phyloP scores from a whole-genome alignment of 192 early-diverging fungal genomes.

The Rhizophagus clarus region DNA sequence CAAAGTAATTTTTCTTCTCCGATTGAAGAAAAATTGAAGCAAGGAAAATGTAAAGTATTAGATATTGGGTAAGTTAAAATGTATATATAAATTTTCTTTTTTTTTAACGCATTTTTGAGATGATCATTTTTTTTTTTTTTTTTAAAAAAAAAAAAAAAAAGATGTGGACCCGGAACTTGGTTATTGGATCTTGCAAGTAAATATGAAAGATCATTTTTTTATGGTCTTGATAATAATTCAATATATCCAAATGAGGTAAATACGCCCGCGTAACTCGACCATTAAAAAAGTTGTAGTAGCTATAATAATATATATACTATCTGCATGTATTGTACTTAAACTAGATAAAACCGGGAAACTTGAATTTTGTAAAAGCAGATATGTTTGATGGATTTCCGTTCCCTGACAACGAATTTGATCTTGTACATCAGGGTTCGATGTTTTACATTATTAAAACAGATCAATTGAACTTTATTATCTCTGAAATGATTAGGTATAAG shows the following conservation, averaged over 20 bases:
- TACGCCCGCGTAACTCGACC: too few relatives aligned
- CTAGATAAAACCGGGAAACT: neutral
- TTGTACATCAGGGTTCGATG: too few relatives aligned
- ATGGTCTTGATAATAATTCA: too few relatives aligned
- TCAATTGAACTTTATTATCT: too few relatives aligned
- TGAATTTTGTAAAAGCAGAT: neutral
- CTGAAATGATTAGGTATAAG: too few relatives aligned
- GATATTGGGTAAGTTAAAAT: neutral
- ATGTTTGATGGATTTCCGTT: conserved; percentile 1
- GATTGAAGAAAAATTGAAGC: neutral
- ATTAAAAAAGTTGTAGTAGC: too few relatives aligned
- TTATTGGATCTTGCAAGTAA: neutral
- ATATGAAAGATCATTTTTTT: neutral
- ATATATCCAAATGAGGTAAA: too few relatives aligned
- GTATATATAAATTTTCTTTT: too few relatives aligned
- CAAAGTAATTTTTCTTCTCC: conserved; percentile 6
- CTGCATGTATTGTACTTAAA: neutral
- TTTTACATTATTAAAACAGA: too few relatives aligned
- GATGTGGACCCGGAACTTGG: neutral
- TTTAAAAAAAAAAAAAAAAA: too few relatives aligned
- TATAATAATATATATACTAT: too few relatives aligned
- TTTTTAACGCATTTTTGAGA: too few relatives aligned
- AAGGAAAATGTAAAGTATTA: neutral
- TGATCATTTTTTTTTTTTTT: neutral
- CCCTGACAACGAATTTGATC: neutral